Evolutionary conservation across 1,284 basidiomycete species (phyloP).

Genomic region (Xerocomus amazonicus): DNA sequence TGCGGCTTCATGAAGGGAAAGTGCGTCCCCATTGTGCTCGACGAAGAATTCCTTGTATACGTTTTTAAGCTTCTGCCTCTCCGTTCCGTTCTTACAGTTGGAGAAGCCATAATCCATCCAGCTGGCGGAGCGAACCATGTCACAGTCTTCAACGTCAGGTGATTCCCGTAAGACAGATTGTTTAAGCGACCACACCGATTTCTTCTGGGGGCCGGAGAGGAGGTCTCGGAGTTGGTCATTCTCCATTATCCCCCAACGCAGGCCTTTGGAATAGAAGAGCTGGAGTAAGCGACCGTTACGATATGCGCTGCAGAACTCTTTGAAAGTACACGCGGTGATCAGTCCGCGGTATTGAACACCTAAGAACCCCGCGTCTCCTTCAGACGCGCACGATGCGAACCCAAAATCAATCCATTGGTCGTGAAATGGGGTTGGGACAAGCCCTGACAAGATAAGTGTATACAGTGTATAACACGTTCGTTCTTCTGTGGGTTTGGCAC

Average conservation of each 20-base stretch:
- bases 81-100: neutral
- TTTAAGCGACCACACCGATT: constrained; percentile 2
- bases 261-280: neutral
- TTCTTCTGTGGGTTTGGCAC: neutral
- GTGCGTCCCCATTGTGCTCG: neutral
- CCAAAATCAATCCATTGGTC: neutral
- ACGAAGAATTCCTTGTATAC: constrained; percentile 2
- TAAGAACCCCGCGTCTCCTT: neutral
- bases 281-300: neutral
- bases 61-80: neutral
- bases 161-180: neutral
- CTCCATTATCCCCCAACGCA: neutral
- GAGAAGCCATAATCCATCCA: constrained; percentile 3
- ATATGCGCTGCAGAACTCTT: constrained; percentile 1
- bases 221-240: neutral
- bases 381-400: neutral
- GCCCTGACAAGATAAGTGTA: neutral
- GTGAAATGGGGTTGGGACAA: neutral
- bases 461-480: neutral
- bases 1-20: constrained; percentile 4
- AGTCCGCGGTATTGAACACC: neutral
- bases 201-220: neutral
- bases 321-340: constrained; percentile 2
- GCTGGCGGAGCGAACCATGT: neutral
- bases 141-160: neutral